phyloP scores from a whole-genome alignment of 768 basidiomycete genomes.

The Collybiopsis luxurians region DNA sequence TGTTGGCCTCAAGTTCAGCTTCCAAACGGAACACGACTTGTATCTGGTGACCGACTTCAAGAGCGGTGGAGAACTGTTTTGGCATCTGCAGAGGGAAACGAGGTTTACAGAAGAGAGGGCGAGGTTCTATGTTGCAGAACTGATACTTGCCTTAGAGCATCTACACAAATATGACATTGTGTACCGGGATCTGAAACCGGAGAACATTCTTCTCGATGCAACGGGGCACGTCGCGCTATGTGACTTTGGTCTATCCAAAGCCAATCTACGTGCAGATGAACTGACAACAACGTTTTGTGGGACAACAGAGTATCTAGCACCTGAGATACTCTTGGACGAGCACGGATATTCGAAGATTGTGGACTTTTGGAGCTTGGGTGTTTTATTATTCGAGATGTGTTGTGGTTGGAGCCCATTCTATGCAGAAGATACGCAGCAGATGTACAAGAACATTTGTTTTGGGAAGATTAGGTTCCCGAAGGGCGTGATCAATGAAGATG shows the following conservation, averaged over 20 bases:
- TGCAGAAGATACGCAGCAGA: conserved; percentile 98
- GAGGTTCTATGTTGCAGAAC: conserved; percentile 94
- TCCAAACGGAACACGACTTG: conserved; percentile 93
- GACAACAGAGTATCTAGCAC: conserved; percentile 97
- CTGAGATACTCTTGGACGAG: conserved; percentile 97
- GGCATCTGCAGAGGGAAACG: conserved; percentile 96
- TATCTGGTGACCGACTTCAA: conserved; percentile 99
- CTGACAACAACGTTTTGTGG: conserved; percentile 99
- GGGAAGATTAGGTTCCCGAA: conserved; percentile 98
- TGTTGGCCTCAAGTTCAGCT: conserved; percentile 96
- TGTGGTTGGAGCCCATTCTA: conserved; percentile 99
- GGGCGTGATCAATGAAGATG: conserved; percentile 95
- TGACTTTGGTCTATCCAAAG: conserved; percentile 97
- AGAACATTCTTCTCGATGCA: conserved; percentile 97
- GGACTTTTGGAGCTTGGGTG: conserved; percentile 97
- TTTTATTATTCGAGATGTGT: conserved; percentile 98
- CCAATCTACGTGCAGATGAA: conserved; percentile 88
- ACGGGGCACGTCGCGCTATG: conserved; percentile 98
- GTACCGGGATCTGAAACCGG: conserved; percentile 94
- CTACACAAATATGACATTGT: conserved; percentile 98
- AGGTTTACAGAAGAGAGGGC: conserved; percentile 92
- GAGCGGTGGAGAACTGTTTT: conserved; percentile 96
- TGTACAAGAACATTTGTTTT: conserved; percentile 99
- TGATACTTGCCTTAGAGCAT: conserved; percentile 93
- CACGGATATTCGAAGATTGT: conserved; percentile 98